These are phyloP conservation scores for Singerocomus rubriflavus DNA, from an alignment of 1,284 basidiomycete species.

Conservation along the genomic window DNA sequence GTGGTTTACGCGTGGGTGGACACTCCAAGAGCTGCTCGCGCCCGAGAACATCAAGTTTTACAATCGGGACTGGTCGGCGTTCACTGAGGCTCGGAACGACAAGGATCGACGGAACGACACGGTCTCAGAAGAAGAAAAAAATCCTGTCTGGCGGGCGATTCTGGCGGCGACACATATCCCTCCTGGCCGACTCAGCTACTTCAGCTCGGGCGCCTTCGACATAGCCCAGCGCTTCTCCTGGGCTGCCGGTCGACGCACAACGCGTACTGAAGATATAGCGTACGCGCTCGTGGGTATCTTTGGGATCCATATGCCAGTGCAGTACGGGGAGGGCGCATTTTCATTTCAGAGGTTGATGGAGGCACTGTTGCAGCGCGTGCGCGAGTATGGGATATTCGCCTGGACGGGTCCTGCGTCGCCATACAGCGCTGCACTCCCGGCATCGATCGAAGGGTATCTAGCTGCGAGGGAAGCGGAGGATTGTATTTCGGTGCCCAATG, in stretches of 20 bases:
- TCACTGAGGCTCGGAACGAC: constrained; percentile 5
- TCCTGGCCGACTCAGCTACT: neutral
- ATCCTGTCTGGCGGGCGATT: constrained; percentile 4
- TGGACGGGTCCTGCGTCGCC: constrained; percentile 11
- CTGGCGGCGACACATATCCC: constrained; percentile 3
- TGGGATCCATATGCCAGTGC: constrained; percentile 9
- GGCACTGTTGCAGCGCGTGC: constrained; percentile 6
- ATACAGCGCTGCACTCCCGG: constrained; percentile 8
- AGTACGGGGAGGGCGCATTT: constrained; percentile 12
- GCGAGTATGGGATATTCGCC: constrained; percentile 1
- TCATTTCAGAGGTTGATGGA: constrained; percentile 16
- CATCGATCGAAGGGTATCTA: constrained; percentile 12
- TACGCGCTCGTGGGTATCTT: constrained; percentile 16
- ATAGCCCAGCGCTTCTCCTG: constrained; percentile 10
- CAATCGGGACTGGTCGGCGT: constrained; percentile 2
- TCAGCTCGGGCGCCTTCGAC: constrained; percentile 5
- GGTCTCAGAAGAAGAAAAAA: neutral
- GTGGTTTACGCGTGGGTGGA: constrained; percentile 13
- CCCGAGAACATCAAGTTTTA: constrained; percentile 9
- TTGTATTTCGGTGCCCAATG: neutral
- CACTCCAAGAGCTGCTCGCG: constrained; percentile 13
- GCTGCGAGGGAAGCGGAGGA: constrained; percentile 2
- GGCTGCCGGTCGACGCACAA: constrained; percentile 12
- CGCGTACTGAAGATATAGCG: constrained; percentile 10
- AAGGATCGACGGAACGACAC: neutral